Evolutionary conservation across 768 basidiomycete species (phyloP), one percentile per base, ranked within the genome.

Genomic region (Lactifluus hygrophoroides): DNA sequence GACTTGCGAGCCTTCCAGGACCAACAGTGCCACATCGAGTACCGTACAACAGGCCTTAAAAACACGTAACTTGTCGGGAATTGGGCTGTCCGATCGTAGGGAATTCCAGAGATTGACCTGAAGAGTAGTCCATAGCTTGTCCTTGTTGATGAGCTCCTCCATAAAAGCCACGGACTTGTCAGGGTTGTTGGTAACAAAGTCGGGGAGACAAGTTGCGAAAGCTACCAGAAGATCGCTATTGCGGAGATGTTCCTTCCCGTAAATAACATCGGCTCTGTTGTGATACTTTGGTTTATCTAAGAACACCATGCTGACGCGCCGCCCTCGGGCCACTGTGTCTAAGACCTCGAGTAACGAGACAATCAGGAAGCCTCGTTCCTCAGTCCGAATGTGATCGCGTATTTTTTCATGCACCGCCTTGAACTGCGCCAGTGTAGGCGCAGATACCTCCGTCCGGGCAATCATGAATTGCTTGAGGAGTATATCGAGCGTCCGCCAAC

Each of bases 401-500:
- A 21, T 28, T 17, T 43, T 16, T 2, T 23, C 11, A 21, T 35
- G 46, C 14, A 54, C 38, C 0, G 35, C 3, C 8, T 58, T n/a
- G 40, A 59, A 59, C 4, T 19, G 9, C 4, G 8, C 13, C 19
- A 34, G 46, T 21, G 47, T 19, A 2, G 25, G 16, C 0, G 23
- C 19, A 3, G 46, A 42, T 17, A 43, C 38, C 1, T 43, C 38
- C 3, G 32, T 30, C 30, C 19, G 38, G 23, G 47, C 8, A 1
- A 54, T 49, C 23, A 17, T 30, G 23, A 58, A 52, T 11, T 40
- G 30, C 25, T 23, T 58, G 30, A 47, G 17, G 23, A 58, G 57
- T 10, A 53, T 16, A 30, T 58, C 46, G 38, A 58, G 46, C n/a
- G 52, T 35, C 16, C 16, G 47, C 57, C 57, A 58, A 19, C 52